phyloP scores from a whole-genome alignment of 768 basidiomycete species.

The Agrocybe chaxingu region DNA sequence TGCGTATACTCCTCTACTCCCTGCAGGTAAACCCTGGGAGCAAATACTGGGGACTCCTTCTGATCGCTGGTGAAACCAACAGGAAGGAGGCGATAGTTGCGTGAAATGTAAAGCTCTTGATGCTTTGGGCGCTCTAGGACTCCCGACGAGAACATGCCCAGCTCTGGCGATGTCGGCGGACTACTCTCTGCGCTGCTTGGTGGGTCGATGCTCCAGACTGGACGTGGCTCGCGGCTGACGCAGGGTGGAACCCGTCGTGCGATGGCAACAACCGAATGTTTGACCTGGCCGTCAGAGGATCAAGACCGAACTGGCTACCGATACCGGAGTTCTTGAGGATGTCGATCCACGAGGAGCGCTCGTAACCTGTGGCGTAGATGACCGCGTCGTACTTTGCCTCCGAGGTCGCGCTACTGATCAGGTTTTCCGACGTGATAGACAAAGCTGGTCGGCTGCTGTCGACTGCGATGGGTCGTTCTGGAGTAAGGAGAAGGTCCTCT shows the following conservation, averaged over 20 bases:
- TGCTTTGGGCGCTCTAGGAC: constrained; percentile 9
- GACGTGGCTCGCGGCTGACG: constrained; percentile 8
- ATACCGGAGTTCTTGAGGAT: constrained; percentile 38
- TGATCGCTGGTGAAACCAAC: constrained; percentile 2
- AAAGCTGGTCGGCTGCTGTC: constrained; percentile 5
- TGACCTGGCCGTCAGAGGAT: constrained; percentile 10
- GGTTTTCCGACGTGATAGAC: constrained; percentile 31
- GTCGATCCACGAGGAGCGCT: constrained; percentile 43
- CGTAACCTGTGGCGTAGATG: constrained; percentile 54
- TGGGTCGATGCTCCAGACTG: constrained; percentile 13
- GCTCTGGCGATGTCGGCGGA: constrained; percentile 23
- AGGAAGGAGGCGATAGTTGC: constrained; percentile 41
- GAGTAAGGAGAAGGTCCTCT: constrained; percentile 17
- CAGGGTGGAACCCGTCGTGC: constrained; percentile 4
- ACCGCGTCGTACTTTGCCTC: constrained; percentile 41
- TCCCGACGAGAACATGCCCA: constrained; percentile 14
- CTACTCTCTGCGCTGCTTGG: constrained; percentile 19
- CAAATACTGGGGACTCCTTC: neutral
- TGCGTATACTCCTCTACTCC: constrained; percentile 38
- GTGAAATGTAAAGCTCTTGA: constrained; percentile 30
- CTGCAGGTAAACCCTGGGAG: constrained; percentile 31
- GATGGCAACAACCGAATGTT: constrained; percentile 24
- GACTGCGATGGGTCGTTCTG: constrained; percentile 1
- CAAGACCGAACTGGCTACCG: constrained; percentile 34
- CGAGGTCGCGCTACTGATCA: constrained; percentile 28